Evolutionary conservation across 2,329 filamentous ascomycete species (phyloP), one percentile per base, ranked within the genome.

Genomic region (Calonectria ilicicola): DNA sequence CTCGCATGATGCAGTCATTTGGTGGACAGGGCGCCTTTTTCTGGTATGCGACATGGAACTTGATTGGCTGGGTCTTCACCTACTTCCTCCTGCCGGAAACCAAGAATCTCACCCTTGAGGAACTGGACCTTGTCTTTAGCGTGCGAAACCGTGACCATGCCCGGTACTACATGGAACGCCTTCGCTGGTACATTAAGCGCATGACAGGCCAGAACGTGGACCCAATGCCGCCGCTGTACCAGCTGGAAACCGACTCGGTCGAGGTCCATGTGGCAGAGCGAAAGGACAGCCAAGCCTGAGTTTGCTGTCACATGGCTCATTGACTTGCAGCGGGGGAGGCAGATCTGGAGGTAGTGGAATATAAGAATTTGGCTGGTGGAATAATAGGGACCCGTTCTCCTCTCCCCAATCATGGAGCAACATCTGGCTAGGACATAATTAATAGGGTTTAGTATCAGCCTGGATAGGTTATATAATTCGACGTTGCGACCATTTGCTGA

Each of bases 71-170:
- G 76, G 67, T 85, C 63, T 83, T 89, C 75, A 87, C 88, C 74
- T 88, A 88, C 79, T 83, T 88, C 72, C 82, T 88, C 56, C 83
- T 89, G 0, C 87, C 87, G 7, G 87, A 89, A 80, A 89, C 87
- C 17, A 88, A 89, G 81, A 85, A 86, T 64, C 83, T 85, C 68
- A 87, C 87, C 0, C 83, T 89, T 5, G 87, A 89, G 75, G 87
- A 89, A 63, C 84, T 89, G 44, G 86, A 89, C 78, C 84, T 86
- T 46, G 85, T 89, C 65, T 89, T 88, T 58, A 82, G 82, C 8
- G 83, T 87, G 15, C 83, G 83, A 21, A 84, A 81, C 71, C 78
- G 81, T 66, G 85, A 83, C 60, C 86, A 87, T 69, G 83, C 82
- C 38, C 67, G 62, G 26, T 85, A 87, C 79, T 86, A 87, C 14